Conservation (phyloP, 2,329 filamentous ascomycete species). For the Diaporthe ampelina region DNA sequence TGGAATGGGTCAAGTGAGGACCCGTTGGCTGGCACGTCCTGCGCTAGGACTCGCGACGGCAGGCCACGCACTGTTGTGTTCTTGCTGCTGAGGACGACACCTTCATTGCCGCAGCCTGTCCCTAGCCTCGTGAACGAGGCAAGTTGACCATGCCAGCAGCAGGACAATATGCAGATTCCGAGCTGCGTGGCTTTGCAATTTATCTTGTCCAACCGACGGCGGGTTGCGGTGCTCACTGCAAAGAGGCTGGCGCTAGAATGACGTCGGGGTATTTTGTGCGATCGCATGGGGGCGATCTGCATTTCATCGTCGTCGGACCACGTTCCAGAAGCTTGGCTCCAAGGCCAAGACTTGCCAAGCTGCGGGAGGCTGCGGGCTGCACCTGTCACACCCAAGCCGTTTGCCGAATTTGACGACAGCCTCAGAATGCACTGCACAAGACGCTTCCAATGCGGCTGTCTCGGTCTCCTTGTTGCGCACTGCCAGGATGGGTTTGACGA, state of each 20-base stretch:
- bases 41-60: background rate
- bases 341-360: constrained; percentile 35
- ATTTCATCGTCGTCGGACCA: constrained; percentile 25
- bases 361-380: constrained; percentile 29
- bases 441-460: background rate
- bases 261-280: background rate
- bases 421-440: constrained; percentile 6
- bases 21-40: background rate
- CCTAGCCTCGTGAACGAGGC: background rate
- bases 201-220: background rate
- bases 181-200: background rate
- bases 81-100: background rate
- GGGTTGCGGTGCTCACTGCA: background rate
- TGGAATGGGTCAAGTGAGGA: background rate
- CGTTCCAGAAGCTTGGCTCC: constrained; percentile 38
- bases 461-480: background rate
- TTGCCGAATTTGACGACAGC: constrained; percentile 31
- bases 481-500: constrained; percentile 1
- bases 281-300: constrained; percentile 29
- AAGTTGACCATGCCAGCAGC: background rate
- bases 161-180: too few species aligned
- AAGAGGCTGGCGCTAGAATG: constrained; percentile 2
- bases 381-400: constrained; percentile 20
- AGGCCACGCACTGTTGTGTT: background rate
- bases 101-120: background rate